phyloP scores from a whole-genome alignment of 352 stramenopile genomes.

The Blastocystis hominis region DNA sequence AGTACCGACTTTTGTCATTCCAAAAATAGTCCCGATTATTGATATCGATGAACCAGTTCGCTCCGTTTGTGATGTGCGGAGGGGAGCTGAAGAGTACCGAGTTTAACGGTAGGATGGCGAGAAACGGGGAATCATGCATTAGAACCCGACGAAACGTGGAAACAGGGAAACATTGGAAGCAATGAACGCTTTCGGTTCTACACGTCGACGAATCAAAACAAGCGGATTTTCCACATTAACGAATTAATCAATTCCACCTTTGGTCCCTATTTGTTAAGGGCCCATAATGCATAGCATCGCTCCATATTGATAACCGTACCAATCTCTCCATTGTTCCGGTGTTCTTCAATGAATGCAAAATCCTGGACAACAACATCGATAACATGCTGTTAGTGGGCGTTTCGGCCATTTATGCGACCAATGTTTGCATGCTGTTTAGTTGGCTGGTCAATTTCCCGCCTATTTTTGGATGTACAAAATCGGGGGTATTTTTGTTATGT shows the following conservation, averaged over 20 bases:
- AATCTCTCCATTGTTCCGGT: slow-evolving; percentile 14
- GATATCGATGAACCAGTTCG: slow-evolving; percentile 48
- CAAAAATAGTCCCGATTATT: slow-evolving; percentile 39
- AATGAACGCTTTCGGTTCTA: slow-evolving; percentile 3
- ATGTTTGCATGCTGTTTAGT: neutral
- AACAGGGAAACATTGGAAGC: neutral
- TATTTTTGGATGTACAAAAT: neutral
- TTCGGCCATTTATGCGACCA: slow-evolving; percentile 1
- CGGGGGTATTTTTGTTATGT: neutral
- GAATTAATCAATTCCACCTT: neutral
- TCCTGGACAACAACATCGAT: slow-evolving; percentile 32
- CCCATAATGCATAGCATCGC: neutral
- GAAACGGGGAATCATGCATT: neutral
- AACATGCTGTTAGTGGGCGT: slow-evolving; percentile 13
- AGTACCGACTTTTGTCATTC: neutral
- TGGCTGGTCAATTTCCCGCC: slow-evolving; percentile 26
- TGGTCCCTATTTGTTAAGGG: neutral
- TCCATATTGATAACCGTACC: slow-evolving; percentile 41
- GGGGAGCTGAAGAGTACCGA: neutral
- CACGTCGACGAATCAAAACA: neutral
- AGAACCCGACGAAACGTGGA: neutral
- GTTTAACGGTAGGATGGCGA: neutral
- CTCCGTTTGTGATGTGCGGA: neutral
- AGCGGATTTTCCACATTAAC: slow-evolving; percentile 46
- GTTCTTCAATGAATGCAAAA: slow-evolving; percentile 40